These are phyloP conservation scores for Talaromyces sp. DNA, from an alignment of 2,329 filamentous ascomycete genomes.

Conservation along the genomic window DNA sequence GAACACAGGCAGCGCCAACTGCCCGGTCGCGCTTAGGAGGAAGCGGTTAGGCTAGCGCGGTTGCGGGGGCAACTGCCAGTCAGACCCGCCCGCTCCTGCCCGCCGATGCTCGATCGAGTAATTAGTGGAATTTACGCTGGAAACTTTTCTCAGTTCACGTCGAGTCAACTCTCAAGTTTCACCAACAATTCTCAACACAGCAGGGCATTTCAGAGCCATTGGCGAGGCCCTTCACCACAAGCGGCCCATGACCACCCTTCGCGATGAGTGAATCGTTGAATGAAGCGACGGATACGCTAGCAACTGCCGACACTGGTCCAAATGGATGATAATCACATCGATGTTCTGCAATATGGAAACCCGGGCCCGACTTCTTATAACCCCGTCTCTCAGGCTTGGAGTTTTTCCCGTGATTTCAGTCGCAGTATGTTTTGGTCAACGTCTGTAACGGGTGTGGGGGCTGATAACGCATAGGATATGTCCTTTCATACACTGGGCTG, in stretches of 20 bases:
- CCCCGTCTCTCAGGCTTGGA: constrained; percentile 45
- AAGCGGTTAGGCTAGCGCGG: constrained; percentile 14
- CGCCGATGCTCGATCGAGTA: constrained; percentile 15
- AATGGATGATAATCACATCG: constrained; percentile 51
- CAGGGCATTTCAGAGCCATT: neutral
- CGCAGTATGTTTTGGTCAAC: constrained; percentile 18
- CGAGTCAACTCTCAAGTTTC: neutral
- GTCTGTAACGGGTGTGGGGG: neutral
- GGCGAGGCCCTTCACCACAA: neutral
- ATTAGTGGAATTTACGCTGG: neutral
- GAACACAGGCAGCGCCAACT: neutral
- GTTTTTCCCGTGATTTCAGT: constrained; percentile 38
- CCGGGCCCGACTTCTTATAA: constrained; percentile 51
- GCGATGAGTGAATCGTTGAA: constrained; percentile 6
- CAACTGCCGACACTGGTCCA: constrained; percentile 27
- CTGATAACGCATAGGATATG: constrained; percentile 6
- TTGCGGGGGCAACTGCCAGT: constrained; percentile 18
- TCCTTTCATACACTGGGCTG: constrained; percentile 27
- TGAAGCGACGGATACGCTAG: constrained; percentile 2
- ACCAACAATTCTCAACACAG: neutral
- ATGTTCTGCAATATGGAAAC: constrained; percentile 56
- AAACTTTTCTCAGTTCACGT: neutral
- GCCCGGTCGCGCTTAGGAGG: neutral
- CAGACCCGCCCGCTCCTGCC: neutral
- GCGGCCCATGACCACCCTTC: neutral